Evolutionary conservation across 139 green algal genomes (phyloP).

Genomic region (Mesotaenium endlicherianum): DNA sequence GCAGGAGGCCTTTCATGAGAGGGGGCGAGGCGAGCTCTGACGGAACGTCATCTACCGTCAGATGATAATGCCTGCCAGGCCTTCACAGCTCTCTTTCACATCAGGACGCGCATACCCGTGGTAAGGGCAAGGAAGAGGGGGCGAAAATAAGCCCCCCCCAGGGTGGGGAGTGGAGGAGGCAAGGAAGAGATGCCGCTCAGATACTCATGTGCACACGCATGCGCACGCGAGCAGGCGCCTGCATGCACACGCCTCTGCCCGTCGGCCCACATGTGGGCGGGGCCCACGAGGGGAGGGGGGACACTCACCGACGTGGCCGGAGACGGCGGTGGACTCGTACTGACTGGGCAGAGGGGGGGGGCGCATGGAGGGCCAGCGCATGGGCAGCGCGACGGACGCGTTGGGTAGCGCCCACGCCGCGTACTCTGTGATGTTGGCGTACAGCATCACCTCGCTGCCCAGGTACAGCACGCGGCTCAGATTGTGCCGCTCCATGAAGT

Average conservation of each 20-base stretch:
- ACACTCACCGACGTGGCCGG: not conserved
- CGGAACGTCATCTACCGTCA: no score
- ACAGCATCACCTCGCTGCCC: constrained; percentile 31
- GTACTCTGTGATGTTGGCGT: constrained; percentile 16
- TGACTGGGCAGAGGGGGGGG: constrained; percentile 19
- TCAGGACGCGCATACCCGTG: no score
- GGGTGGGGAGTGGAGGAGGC: not conserved
- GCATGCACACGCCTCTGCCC: no score
- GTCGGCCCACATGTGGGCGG: no score
- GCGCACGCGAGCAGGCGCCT: not conserved
- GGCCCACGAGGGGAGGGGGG: not conserved
- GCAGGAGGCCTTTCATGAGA: no score
- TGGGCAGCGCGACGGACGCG: constrained; percentile 1
- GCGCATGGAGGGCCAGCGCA: constrained; percentile 27
- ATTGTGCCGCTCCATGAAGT: constrained; percentile 22
- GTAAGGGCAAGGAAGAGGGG: not conserved
- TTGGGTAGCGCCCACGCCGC: not conserved
- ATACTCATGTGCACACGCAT: not conserved
- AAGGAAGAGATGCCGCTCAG: not conserved
- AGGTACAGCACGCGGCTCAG: constrained; percentile 2
- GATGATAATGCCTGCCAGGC: no score
- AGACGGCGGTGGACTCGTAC: constrained; percentile 21
- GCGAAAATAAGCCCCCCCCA: no score
- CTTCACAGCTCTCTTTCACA: no score
- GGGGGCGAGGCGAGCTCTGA: no score